Evolutionary conservation across 2,329 filamentous ascomycete species (phyloP).

Genomic region (Fusarium nanum): DNA sequence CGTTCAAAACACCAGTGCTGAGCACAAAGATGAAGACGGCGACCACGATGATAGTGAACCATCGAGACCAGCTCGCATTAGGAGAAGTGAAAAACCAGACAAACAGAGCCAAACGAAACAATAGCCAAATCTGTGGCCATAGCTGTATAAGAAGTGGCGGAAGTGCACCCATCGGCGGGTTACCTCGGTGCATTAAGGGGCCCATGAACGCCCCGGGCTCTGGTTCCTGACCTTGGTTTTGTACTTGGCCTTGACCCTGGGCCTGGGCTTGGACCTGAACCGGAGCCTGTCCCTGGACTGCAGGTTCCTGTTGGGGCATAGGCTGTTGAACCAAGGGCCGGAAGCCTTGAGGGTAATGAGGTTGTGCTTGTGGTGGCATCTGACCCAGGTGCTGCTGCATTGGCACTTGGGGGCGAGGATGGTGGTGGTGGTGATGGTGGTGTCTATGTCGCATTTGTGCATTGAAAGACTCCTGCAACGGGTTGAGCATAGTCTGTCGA

Average conservation of each 20-base stretch:
- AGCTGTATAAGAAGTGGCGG: constrained; percentile 53
- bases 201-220: constrained; percentile 41
- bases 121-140: constrained; percentile 73
- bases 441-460: constrained; percentile 39
- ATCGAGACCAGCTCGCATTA: constrained; percentile 68
- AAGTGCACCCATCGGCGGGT: constrained; percentile 52
- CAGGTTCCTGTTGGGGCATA: constrained; percentile 45
- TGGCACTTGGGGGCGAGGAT: constrained; percentile 23
- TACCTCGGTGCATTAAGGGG: constrained; percentile 52
- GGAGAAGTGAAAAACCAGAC: constrained; percentile 74
- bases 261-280: constrained; percentile 29
- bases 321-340: constrained; percentile 33
- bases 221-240: constrained; percentile 42
- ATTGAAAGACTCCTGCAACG: constrained; percentile 31
- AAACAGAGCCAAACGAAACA: constrained; percentile 68
- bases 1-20: constrained; percentile 69
- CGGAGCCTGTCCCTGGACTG: constrained; percentile 33
- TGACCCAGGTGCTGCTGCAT: constrained; percentile 25
- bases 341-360: constrained; percentile 18
- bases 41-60: constrained; percentile 65
- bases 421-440: constrained; percentile 46
- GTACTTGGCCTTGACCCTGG: constrained; percentile 32
- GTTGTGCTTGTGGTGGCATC: constrained; percentile 22
- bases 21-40: constrained; percentile 68
- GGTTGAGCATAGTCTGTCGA: constrained; percentile 33